Evolutionary conservation across 1,284 basidiomycete species (phyloP).

Genomic region (Thecaphora thlaspeos): DNA sequence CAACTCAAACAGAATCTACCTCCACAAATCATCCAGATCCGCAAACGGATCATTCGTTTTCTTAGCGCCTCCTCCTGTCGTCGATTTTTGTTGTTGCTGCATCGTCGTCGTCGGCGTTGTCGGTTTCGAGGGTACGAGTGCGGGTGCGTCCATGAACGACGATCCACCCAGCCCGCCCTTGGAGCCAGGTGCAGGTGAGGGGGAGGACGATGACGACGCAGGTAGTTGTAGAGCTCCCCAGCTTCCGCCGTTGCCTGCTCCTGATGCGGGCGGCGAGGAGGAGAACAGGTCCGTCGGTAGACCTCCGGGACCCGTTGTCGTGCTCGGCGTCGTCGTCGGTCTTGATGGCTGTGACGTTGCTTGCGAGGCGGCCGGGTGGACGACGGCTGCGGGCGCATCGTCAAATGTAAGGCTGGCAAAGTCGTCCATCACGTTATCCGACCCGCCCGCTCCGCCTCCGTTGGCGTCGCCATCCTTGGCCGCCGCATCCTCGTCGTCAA

Average conservation of each 20-base stretch:
- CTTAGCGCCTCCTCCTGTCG: neutral
- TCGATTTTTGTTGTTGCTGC: constrained; percentile 11
- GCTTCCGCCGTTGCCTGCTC: constrained; percentile 7
- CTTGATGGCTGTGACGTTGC: too few species aligned
- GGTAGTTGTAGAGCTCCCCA: constrained; percentile 48
- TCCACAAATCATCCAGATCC: constrained; percentile 48
- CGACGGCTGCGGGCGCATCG: constrained; percentile 9
- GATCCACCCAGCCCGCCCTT: neutral
- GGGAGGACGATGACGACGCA: constrained; percentile 21
- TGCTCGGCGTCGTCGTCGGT: neutral
- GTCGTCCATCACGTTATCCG: constrained; percentile 39
- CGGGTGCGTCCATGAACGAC: constrained; percentile 9
- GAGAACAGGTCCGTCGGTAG: constrained; percentile 29
- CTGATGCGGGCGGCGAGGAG: neutral
- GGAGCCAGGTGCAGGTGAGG: constrained; percentile 1
- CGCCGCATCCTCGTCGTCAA: constrained; percentile 34
- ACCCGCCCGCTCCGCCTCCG: neutral
- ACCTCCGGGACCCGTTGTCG: constrained; percentile 12
- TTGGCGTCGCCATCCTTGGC: neutral
- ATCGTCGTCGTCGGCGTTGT: neutral
- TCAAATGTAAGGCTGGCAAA: constrained; percentile 50
- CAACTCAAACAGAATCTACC: too few species aligned
- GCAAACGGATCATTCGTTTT: constrained; percentile 48
- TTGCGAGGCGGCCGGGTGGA: neutral
- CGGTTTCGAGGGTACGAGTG: constrained; percentile 11